Base-by-base conservation (phyloP, 345 rosid species). In the Euphorbia tirucalli region DNA sequence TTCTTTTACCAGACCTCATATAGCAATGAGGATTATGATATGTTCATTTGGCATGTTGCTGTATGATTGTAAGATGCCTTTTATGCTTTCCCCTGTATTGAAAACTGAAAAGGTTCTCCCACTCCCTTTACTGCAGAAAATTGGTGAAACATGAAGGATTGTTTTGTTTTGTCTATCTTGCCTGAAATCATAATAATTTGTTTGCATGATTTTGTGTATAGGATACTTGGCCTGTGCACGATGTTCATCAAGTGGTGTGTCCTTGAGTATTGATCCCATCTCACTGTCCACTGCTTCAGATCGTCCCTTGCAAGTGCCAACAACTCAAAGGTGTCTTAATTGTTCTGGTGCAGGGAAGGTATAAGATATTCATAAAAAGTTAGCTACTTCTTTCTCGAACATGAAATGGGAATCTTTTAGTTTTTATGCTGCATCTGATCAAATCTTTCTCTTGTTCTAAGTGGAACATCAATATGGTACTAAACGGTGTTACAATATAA, bases 341-440 rank as follows among this genome's bases (percentile, higher is more conserved):
- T 94, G 97, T 85, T 94, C 98, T 2, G 97, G 98, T 58, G 83
- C 97, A 37, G 97, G 97, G 80, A 94, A 94, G 95, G 97, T 94
- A 83, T 57, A 16, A 25, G 13, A 56, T 14, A 46, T 14, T 39
- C 41, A 4, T 18, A 61, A 30, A 18, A 74, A 5, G 21, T 16
- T 15, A 46, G 18, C 50, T 14, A 18, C 43, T 72, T 48, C 10
- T 58, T 55, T 21, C 39, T 61, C 44, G 28, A 60, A 9, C 31
- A 22, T 32, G 9, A 27, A 52, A n/a, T 55, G 27, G 27, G 21
- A 75, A 19, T 30, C 35, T 61, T 72, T 35, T 60, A 28, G 31
- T 67, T 28, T 14, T 32, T 57, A 15, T 55, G 32, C 59, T 5
- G 28, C 41, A 58, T 52, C 35, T 71, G 7, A 4, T 30, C 30